phyloP scores from a whole-genome alignment of 2,329 filamentous ascomycete species.

The Aspergillus sp. region DNA sequence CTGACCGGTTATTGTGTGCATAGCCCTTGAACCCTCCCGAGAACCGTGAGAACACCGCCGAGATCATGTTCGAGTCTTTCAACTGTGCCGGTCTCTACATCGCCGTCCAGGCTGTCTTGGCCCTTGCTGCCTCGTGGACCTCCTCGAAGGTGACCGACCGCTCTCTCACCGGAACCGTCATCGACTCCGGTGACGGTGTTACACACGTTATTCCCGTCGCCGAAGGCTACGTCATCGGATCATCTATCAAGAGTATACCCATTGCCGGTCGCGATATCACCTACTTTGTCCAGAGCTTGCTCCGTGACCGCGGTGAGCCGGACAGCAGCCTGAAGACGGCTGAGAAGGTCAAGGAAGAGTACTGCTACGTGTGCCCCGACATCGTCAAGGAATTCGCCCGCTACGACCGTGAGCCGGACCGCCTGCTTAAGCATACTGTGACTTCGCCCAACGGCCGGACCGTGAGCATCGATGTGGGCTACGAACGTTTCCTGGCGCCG shows the following conservation, averaged over 20 bases:
- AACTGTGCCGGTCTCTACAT: conserved; percentile 99
- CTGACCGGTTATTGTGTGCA: not conserved
- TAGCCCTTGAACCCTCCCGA: conserved; percentile 96
- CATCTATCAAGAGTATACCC: conserved; percentile 98
- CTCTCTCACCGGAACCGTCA: conserved; percentile 94
- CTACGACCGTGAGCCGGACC: conserved; percentile 88
- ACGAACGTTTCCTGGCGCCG: conserved; percentile 95
- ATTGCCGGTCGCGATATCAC: conserved; percentile 98
- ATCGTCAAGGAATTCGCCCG: conserved; percentile 98
- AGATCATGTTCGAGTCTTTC: conserved; percentile 99
- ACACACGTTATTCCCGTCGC: conserved; percentile 98
- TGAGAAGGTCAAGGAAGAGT: conserved; percentile 97
- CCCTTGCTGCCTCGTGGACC: conserved; percentile 96
- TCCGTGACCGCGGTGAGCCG: conserved; percentile 92
- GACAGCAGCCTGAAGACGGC: conserved; percentile 97
- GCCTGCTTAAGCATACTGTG: conserved; percentile 88
- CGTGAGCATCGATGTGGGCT: conserved; percentile 87
- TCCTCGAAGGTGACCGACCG: conserved; percentile 96
- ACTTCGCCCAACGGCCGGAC: conserved; percentile 81
- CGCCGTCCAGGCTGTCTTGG: conserved; percentile 94
- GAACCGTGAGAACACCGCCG: conserved; percentile 97
- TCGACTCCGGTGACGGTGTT: conserved; percentile 97
- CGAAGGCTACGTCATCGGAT: conserved; percentile 98
- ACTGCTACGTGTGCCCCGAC: conserved; percentile 97
- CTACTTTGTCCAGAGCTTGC: conserved; percentile 95